Evolutionary conservation across 2,329 filamentous ascomycete species (phyloP).

Genomic region (Colletotrichum gloeosporioides): DNA sequence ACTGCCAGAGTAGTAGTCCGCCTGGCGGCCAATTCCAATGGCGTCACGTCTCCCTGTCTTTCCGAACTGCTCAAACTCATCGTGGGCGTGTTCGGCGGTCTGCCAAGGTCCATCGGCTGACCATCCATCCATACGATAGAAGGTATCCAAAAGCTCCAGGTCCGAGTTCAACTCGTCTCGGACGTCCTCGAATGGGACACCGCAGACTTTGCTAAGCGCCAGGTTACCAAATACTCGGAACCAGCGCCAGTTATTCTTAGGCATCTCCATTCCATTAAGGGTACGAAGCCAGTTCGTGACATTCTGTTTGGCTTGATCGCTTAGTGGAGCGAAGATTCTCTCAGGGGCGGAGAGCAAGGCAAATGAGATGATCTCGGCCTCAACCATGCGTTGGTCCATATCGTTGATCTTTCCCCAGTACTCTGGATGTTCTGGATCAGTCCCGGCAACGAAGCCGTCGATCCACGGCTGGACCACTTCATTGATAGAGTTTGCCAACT

Average conservation of each 20-base stretch:
- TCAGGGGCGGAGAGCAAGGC: slow-evolving; percentile 49
- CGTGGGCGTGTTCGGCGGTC: slow-evolving; percentile 25
- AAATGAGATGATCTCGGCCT: slow-evolving; percentile 56
- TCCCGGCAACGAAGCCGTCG: slow-evolving; percentile 33
- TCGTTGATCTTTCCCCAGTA: slow-evolving; percentile 54
- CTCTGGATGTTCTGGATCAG: slow-evolving; percentile 36
- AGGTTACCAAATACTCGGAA: slow-evolving; percentile 57
- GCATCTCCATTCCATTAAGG: slow-evolving; percentile 50
- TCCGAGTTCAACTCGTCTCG: slow-evolving; percentile 44
- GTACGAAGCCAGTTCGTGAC: slow-evolving; percentile 45
- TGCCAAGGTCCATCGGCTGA: slow-evolving; percentile 50
- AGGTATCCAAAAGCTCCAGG: slow-evolving; percentile 47
- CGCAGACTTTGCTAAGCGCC: slow-evolving; percentile 46
- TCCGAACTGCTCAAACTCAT: slow-evolving; percentile 13
- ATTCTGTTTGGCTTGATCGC: slow-evolving; percentile 34
- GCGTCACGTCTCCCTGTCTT: slow-evolving; percentile 27
- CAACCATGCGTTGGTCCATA: slow-evolving; percentile 59
- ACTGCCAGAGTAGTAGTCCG: slow-evolving; percentile 59
- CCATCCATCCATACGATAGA: slow-evolving; percentile 52
- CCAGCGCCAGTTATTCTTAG: slow-evolving; percentile 57
- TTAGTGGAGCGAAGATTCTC: slow-evolving; percentile 35
- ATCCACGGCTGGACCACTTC: slow-evolving; percentile 33
- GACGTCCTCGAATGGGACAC: slow-evolving; percentile 37
- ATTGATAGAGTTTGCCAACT: neutral
- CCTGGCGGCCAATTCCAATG: slow-evolving; percentile 38